These are phyloP conservation scores for Polytolypa hystricis DNA, from an alignment of 2,329 filamentous ascomycete genomes.

Conservation along the genomic window DNA sequence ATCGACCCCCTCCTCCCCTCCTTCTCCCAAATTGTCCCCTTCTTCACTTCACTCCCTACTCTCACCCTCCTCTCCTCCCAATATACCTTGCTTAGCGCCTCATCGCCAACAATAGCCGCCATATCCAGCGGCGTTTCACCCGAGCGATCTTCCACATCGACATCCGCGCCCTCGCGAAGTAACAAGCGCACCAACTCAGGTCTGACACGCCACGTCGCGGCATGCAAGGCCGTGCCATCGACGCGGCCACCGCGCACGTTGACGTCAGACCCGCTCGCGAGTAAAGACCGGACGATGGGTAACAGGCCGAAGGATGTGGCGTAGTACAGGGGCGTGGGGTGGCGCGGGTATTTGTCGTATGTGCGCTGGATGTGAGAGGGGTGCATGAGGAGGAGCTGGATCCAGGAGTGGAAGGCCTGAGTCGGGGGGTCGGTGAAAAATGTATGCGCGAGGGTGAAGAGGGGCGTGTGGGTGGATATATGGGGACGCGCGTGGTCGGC, in stretches of 20 bases:
- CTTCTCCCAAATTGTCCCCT: no score
- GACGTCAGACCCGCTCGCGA: background rate
- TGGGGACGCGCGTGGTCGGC: conserved; percentile 2
- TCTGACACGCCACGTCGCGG: conserved; percentile 2
- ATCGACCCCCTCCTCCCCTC: no score
- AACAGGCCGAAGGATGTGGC: conserved; percentile 4
- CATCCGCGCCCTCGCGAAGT: background rate
- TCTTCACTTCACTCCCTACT: no score
- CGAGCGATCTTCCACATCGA: background rate
- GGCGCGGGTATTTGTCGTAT: background rate
- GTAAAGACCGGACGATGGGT: conserved; percentile 1
- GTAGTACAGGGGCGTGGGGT: conserved; percentile 2
- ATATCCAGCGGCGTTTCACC: background rate
- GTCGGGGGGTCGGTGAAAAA: conserved; percentile 3
- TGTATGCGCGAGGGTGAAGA: background rate
- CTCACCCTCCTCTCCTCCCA: background rate
- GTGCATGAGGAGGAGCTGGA: conserved; percentile 2
- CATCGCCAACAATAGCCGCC: background rate
- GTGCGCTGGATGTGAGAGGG: background rate
- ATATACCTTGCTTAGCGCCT: background rate
- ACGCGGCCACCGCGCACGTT: background rate
- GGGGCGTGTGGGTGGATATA: background rate
- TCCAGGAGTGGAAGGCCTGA: background rate
- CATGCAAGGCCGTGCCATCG: conserved; percentile 2
- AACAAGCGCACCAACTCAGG: background rate